These are phyloP conservation scores for Geoglossum glabrum DNA, from an alignment of 495 filamentous ascomycete species.

Conservation along the genomic window DNA sequence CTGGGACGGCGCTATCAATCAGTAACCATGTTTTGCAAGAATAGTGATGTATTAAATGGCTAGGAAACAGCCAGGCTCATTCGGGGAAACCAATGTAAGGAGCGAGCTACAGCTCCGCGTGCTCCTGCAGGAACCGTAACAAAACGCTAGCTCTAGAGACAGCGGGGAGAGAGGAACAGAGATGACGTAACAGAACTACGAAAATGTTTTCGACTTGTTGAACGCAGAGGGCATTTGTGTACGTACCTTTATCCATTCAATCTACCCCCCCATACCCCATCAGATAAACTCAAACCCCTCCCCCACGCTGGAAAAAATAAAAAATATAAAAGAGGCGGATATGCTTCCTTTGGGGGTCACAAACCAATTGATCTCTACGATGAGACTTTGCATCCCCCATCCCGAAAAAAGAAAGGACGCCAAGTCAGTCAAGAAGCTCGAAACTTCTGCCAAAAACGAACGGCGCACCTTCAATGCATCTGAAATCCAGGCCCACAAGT, in stretches of 20 bases:
- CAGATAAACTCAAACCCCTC: constrained; percentile 1
- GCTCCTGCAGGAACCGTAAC: background rate
- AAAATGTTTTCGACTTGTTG: background rate
- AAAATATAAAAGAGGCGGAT: background rate
- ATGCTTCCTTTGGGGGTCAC: constrained; percentile 1
- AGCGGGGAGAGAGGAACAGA: background rate
- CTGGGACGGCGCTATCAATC: constrained; percentile 10
- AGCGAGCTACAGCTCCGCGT: background rate
- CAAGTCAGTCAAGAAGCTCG: background rate
- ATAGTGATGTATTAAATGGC: background rate
- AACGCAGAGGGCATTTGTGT: background rate
- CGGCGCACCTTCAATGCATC: constrained; percentile 59
- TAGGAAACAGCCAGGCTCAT: too few relatives aligned
- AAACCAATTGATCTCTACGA: constrained; percentile 68
- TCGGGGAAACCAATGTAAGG: too few relatives aligned
- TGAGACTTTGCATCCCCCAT: constrained; percentile 38
- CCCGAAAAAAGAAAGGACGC: background rate
- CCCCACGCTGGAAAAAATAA: background rate
- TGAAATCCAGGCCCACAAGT: constrained; percentile 16
- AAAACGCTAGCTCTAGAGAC: background rate
- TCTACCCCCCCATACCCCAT: constrained; percentile 16
- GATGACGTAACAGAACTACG: background rate
- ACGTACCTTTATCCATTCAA: constrained; percentile 48
- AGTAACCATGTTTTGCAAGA: background rate
- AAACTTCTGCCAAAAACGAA: background rate